phyloP scores from a whole-genome alignment of 257 asterid species.

The Striga asiatica region DNA sequence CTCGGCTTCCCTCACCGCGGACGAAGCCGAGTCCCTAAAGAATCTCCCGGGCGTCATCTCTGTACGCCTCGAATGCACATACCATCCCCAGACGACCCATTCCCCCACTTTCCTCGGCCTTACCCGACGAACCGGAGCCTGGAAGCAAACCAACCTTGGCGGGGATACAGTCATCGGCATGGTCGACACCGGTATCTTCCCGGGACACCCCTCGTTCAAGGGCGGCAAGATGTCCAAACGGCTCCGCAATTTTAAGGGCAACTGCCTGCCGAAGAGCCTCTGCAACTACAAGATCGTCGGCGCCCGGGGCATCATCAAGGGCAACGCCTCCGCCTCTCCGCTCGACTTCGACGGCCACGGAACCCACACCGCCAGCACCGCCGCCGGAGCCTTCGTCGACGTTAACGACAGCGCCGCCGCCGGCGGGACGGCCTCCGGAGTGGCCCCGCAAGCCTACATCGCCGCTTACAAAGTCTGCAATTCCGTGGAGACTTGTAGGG shows the following conservation, averaged over 20 bases:
- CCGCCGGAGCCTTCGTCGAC: constrained; percentile 31
- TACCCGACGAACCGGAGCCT: constrained; percentile 14
- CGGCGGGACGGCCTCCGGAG: constrained; percentile 27
- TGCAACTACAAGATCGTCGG: constrained; percentile 26
- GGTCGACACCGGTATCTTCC: constrained; percentile 13
- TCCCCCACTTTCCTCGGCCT: constrained; percentile 29
- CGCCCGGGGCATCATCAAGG: constrained; percentile 1
- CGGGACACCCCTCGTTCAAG: constrained; percentile 18
- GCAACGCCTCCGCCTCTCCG: neutral
- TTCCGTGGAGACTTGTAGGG: constrained; percentile 4
- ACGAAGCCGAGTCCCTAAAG: neutral
- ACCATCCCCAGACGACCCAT: constrained; percentile 14
- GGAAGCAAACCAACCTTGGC: constrained; percentile 19
- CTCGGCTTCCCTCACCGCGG: neutral
- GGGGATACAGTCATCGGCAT: constrained; percentile 21
- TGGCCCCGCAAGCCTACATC: constrained; percentile 22
- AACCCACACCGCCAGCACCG: constrained; percentile 35
- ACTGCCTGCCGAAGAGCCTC: too few species aligned
- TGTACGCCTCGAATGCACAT: neutral
- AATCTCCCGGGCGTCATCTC: neutral
- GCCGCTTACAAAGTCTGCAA: constrained; percentile 26
- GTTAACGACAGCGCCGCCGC: constrained; percentile 28
- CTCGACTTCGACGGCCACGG: constrained; percentile 29
- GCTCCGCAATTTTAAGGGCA: constrained; percentile 19
- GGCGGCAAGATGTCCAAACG: constrained; percentile 17